These are phyloP conservation scores for Danielozyma ontarioensis DNA, from an alignment of 805 yeast genomes.

Conservation along the genomic window DNA sequence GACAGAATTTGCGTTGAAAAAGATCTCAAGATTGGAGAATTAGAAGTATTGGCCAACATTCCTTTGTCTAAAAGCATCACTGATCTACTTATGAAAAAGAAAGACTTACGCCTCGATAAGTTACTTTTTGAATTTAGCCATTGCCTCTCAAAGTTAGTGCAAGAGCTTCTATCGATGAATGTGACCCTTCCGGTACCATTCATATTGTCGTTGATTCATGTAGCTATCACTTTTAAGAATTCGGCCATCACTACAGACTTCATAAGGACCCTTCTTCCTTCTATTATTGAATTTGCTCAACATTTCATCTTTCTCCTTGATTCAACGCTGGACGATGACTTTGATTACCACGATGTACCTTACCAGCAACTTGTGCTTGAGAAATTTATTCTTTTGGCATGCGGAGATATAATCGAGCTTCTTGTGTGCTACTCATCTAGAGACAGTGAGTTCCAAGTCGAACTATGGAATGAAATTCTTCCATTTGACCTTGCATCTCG, in stretches of 20 bases:
- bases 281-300: conserved; percentile 12
- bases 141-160: conserved; percentile 18
- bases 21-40: conserved; percentile 11
- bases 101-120: conserved; percentile 46
- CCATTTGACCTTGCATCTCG: conserved; percentile 28
- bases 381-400: neutral
- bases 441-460: neutral
- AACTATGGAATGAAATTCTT: conserved; percentile 15
- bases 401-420: conserved; percentile 3
- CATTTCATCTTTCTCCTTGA: conserved; percentile 22
- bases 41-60: conserved; percentile 18
- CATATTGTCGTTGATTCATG: conserved; percentile 51
- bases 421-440: neutral
- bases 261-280: conserved; percentile 11
- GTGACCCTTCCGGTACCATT: conserved; percentile 59
- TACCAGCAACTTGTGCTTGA: conserved; percentile 14
- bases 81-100: conserved; percentile 38
- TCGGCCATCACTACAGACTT: conserved; percentile 47
- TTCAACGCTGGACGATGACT: conserved; percentile 19
- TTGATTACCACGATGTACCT: conserved; percentile 25
- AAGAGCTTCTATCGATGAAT: no score
- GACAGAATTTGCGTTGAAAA: conserved; percentile 25
- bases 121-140: conserved; percentile 42
- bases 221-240: conserved; percentile 53
- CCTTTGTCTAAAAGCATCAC: conserved; percentile 38